Percentiles rank a stretch among this genome's conserved stretches.
These are phyloP conservation scores for Taiozyma sp. DNA, from an alignment of 1,139 yeast genomes.

Conservation along the genomic window DNA sequence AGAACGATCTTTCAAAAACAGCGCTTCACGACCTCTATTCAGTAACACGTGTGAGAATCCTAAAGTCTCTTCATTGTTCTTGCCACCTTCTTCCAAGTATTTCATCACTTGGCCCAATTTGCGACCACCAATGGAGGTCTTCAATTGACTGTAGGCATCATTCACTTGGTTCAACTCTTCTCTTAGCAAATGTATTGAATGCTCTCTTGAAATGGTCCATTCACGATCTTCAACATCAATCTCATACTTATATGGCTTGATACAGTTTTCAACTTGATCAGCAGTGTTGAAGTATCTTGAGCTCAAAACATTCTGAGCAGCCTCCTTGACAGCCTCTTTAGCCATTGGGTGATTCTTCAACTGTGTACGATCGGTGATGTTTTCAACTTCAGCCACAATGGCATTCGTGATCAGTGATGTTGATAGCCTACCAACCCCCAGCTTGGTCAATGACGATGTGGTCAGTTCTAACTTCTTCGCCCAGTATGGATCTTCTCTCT, in stretches of 20 bases:
- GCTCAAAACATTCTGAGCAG: conserved; percentile 75
- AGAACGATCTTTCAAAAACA: conserved; percentile 77
- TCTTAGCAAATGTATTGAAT: conserved; percentile 63
- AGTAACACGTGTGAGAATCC: conserved; percentile 74
- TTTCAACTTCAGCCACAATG: conserved; percentile 70
- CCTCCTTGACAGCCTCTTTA: conserved; percentile 73
- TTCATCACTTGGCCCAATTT: conserved; percentile 81
- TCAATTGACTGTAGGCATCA: conserved; percentile 55
- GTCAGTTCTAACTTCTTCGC: conserved; percentile 80
- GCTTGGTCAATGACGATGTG: conserved; percentile 78
- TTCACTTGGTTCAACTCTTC: conserved; percentile 88
- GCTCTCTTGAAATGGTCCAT: conserved; percentile 82
- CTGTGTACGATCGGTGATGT: conserved; percentile 68
- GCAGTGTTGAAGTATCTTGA: conserved; percentile 87
- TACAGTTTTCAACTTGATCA: conserved; percentile 97
- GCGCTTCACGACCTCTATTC: conserved; percentile 76
- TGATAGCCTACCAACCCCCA: conserved; percentile 89
- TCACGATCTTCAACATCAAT: conserved; percentile 95
- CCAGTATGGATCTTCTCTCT: conserved; percentile 80
- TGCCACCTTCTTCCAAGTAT: conserved; percentile 46
- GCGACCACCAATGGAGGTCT: conserved; percentile 73
- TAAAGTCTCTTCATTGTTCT: conserved; percentile 48
- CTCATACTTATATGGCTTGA: conserved; percentile 95
- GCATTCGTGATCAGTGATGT: conserved; percentile 82
- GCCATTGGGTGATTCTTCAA: conserved; percentile 84